phyloP scores from a whole-genome alignment of 2,329 filamentous ascomycete genomes.

The Scolecobasidium constrictum region DNA sequence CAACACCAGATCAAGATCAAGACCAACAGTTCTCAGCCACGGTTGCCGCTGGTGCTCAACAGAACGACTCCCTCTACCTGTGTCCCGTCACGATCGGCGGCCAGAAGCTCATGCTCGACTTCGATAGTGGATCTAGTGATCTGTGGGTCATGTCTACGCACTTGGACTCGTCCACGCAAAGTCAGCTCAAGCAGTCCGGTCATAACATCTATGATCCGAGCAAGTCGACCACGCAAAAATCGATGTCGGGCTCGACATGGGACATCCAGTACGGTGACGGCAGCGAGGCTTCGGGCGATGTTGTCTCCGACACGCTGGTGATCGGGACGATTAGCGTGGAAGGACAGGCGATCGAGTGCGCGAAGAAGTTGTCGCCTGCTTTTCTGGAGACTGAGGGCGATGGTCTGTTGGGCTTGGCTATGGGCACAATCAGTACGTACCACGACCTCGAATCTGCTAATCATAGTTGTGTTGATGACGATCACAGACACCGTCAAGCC shows the following conservation, averaged over 20 bases:
- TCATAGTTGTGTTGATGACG: too few relatives aligned
- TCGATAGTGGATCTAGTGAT: constrained; percentile 58
- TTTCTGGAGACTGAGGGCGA: constrained; percentile 49
- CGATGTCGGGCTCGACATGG: constrained; percentile 41
- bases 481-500: constrained; percentile 44
- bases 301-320: constrained; percentile 51
- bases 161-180: constrained; percentile 26
- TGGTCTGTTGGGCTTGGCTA: constrained; percentile 58
- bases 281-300: constrained; percentile 53
- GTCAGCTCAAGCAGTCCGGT: constrained; percentile 21
- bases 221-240: constrained; percentile 51
- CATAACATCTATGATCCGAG: constrained; percentile 49
- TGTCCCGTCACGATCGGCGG: constrained; percentile 52
- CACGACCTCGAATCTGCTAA: too few relatives aligned
- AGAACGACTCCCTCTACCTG: constrained; percentile 57
- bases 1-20: too few relatives aligned
- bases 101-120: constrained; percentile 50
- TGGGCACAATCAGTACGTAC: constrained; percentile 44
- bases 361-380: constrained; percentile 45
- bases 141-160: constrained; percentile 44
- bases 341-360: constrained; percentile 54
- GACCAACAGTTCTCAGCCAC: too few relatives aligned
- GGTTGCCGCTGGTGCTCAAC: constrained; percentile 51
- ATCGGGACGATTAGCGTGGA: constrained; percentile 52
- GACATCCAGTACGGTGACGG: constrained; percentile 58